Base-by-base conservation (phyloP, 2,329 filamentous ascomycete genomes). In the Colletotrichum tabaci region DNA sequence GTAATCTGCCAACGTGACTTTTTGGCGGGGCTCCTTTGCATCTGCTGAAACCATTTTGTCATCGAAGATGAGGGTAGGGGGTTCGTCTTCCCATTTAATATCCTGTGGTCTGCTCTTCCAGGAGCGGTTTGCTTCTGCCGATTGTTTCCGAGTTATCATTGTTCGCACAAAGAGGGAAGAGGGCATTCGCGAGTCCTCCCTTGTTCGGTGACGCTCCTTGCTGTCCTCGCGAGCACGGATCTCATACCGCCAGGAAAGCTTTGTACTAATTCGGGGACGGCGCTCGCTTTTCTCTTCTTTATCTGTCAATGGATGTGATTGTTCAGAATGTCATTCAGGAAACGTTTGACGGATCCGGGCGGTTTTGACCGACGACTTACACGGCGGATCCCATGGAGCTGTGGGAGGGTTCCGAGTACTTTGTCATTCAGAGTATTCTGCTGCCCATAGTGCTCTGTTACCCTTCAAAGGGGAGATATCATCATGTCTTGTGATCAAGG, bases 261-360 rank as follows among this genome's bases (percentile, higher is more conserved):
- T 63, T 63, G 47, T 63, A 40, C 61, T 63, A 63, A 63, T 53
- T 52, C 10, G 21, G 38, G 61, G 0, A 23, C 23, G 3, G 30
- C 44, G 5, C 1, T 13, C 15, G 16, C 23, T 13, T 44, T 18
- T 6, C 26, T 30, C 26, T 30, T 30, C 26, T 6, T 30, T 30
- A 30, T 30, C 26, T 26, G 2, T 40, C 6, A 12, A 35, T 4
- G 12, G 26, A 23, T 7, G 13, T 13, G 21, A 38, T 50, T 40
- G 46, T 18, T 16, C 12, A 2, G 21, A 21, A 18, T 56, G 18
- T 10, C 3, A 56, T 42, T 40, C 35, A 30, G 26, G 26, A 30
- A 56, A 23, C 9, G 12, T n/a, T 40, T 21, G 53, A n/a, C 26
- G 52, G 18, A 56, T 56, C 38, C 13, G 30, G 30, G 38, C 26